Percentiles rank a stretch among this genome's conserved stretches.
phyloP scores from a whole-genome alignment of 805 yeast species.

The Ogataea degrootiae region DNA sequence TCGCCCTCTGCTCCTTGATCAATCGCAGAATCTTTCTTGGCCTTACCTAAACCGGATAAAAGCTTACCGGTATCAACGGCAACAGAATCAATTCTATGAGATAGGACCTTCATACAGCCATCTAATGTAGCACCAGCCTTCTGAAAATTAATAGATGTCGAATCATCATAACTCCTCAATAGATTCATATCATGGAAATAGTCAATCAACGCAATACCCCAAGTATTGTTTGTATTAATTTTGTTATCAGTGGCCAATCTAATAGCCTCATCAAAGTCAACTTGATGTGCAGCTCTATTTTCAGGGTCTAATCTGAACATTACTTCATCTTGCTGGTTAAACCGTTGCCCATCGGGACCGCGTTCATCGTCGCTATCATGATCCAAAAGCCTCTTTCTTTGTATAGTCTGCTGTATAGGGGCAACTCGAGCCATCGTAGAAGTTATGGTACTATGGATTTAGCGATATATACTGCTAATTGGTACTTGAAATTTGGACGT shows the following conservation, averaged over 20 bases:
- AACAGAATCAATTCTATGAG: constrained; percentile 43
- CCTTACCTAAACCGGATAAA: constrained; percentile 64
- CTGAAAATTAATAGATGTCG: constrained; percentile 39
- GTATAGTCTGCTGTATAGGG: not conserved
- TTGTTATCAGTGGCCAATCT: constrained; percentile 32
- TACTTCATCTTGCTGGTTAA: not conserved
- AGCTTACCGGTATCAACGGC: constrained; percentile 31
- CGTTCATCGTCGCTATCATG: constrained; percentile 1
- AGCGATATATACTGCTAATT: too few species aligned
- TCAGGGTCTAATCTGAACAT: not conserved
- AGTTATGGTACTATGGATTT: too few species aligned
- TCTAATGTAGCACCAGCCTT: constrained; percentile 45
- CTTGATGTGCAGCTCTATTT: constrained; percentile 8
- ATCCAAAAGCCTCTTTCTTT: constrained; percentile 4
- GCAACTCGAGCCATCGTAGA: too few species aligned
- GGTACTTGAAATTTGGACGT: too few species aligned
- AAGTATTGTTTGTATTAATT: constrained; percentile 43
- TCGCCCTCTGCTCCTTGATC: constrained; percentile 19
- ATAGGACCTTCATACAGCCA: constrained; percentile 48
- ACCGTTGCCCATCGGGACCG: not conserved
- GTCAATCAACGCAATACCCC: constrained; percentile 48
- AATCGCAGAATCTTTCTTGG: constrained; percentile 19
- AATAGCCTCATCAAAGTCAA: constrained; percentile 23
- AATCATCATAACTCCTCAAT: constrained; percentile 36
- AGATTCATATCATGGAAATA: constrained; percentile 48